Evolutionary conservation across 139 green algal species (phyloP).

Genomic region (Zygnema cylindricum): DNA sequence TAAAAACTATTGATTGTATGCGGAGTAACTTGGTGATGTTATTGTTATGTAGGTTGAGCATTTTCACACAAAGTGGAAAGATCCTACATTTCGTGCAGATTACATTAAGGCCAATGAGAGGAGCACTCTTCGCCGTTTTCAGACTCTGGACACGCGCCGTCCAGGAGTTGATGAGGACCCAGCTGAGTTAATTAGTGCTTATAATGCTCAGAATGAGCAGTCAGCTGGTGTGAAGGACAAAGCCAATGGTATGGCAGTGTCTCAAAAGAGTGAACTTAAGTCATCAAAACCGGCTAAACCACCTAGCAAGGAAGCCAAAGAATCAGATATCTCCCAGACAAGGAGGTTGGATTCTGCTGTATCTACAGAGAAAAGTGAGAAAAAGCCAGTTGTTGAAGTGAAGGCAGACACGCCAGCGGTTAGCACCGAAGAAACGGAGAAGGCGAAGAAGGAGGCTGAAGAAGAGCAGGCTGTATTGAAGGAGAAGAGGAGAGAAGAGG

Average conservation of each 20-base stretch:
- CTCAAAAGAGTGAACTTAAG: not conserved
- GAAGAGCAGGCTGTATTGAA: conserved; percentile 17
- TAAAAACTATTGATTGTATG: not conserved
- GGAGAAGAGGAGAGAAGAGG: conserved; percentile 51
- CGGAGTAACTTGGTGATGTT: not conserved
- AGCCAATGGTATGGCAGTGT: not conserved
- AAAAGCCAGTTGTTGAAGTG: too few relatives aligned
- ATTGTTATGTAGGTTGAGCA: conserved; percentile 20
- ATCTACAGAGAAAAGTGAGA: too few relatives aligned
- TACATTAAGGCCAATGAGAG: conserved; percentile 58
- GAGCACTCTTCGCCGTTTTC: conserved; percentile 56
- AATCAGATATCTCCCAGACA: too few relatives aligned
- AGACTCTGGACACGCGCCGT: conserved; percentile 32
- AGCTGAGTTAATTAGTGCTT: conserved; percentile 22
- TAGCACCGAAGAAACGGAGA: conserved; percentile 7
- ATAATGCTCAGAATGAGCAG: not conserved
- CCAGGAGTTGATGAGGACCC: conserved; percentile 54
- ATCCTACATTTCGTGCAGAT: conserved; percentile 12
- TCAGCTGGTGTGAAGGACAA: not conserved
- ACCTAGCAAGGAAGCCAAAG: not conserved
- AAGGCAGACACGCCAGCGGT: conserved; percentile 7
- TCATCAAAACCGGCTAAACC: not conserved
- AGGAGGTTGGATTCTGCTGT: not conserved
- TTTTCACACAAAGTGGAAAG: conserved; percentile 13
- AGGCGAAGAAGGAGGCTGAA: conserved; percentile 25